Evolutionary conservation across 768 basidiomycete genomes (phyloP).

Genomic region (Chalciporus pseudorubinellus): DNA sequence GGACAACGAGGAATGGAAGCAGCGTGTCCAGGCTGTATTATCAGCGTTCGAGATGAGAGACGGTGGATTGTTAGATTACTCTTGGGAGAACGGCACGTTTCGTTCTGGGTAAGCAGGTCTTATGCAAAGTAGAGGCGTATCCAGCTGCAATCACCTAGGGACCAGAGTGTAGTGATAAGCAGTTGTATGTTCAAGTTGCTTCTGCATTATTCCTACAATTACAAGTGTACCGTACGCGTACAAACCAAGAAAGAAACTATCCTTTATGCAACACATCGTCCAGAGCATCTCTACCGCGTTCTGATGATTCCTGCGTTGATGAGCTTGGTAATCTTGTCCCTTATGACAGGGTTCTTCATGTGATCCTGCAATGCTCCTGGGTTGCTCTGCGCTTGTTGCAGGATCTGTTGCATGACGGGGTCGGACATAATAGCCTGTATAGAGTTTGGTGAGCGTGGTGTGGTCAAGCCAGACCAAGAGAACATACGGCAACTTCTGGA

Average conservation of each 20-base stretch:
- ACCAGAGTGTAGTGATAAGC: background rate
- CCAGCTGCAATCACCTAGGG: background rate
- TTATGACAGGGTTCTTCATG: constrained; percentile 87
- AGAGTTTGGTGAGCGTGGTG: constrained; percentile 6
- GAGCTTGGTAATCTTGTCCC: constrained; percentile 82
- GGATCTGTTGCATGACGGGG: constrained; percentile 90
- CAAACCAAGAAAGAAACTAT: constrained; percentile 17
- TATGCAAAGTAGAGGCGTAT: background rate
- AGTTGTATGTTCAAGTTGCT: background rate
- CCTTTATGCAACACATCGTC: constrained; percentile 8
- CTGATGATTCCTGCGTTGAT: constrained; percentile 92
- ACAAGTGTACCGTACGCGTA: constrained; percentile 22
- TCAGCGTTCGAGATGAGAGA: constrained; percentile 44
- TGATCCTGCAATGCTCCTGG: constrained; percentile 91
- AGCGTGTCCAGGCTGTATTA: constrained; percentile 34
- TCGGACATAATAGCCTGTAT: constrained; percentile 78
- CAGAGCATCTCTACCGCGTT: constrained; percentile 54
- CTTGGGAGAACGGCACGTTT: constrained; percentile 63
- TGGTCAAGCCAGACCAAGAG: background rate
- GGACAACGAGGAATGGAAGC: constrained; percentile 44
- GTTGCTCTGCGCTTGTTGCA: constrained; percentile 91
- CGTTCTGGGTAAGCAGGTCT: constrained; percentile 5
- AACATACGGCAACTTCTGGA: constrained; percentile 86
- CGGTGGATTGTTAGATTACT: constrained; percentile 55
- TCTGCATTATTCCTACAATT: constrained; percentile 25